phyloP scores from a whole-genome alignment of 345 rosid genomes.

The Capsella bursapastoris region DNA sequence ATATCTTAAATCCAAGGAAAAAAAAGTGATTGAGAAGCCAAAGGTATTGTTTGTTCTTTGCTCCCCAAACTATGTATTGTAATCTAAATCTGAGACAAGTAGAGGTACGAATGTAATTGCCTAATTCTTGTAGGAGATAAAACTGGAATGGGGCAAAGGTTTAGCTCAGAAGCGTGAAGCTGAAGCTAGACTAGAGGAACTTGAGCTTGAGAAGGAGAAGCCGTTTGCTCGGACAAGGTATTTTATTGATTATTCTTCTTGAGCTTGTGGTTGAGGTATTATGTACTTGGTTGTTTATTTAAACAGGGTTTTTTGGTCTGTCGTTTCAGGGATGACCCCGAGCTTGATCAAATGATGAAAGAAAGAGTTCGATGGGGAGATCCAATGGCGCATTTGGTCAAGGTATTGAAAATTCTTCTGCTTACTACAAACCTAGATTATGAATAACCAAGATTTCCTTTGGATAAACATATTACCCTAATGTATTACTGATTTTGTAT shows the following conservation, averaged over 20 bases:
- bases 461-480: background rate
- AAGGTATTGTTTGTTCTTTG: constrained; percentile 54
- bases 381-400: constrained; percentile 95
- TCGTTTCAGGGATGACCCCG: constrained; percentile 81
- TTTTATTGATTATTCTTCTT: constrained; percentile 11
- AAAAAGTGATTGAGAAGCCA: constrained; percentile 71
- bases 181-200: constrained; percentile 69
- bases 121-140: constrained; percentile 60
- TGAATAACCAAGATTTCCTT: background rate
- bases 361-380: constrained; percentile 88
- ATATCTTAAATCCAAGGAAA: constrained; percentile 57
- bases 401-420: constrained; percentile 51
- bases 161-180: constrained; percentile 92
- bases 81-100: background rate
- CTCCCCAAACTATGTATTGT: background rate
- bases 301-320: background rate
- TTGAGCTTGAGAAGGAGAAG: constrained; percentile 84
- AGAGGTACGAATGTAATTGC: constrained; percentile 13
- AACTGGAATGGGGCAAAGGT: constrained; percentile 98
- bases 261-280: constrained; percentile 4
- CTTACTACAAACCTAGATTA: background rate
- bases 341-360: constrained; percentile 81
- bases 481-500: background rate
- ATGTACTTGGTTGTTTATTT: constrained; percentile 27
- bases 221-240: constrained; percentile 95